Conservation (phyloP, 2,329 filamentous ascomycete species). For the Pleochaeta shiraiana region DNA sequence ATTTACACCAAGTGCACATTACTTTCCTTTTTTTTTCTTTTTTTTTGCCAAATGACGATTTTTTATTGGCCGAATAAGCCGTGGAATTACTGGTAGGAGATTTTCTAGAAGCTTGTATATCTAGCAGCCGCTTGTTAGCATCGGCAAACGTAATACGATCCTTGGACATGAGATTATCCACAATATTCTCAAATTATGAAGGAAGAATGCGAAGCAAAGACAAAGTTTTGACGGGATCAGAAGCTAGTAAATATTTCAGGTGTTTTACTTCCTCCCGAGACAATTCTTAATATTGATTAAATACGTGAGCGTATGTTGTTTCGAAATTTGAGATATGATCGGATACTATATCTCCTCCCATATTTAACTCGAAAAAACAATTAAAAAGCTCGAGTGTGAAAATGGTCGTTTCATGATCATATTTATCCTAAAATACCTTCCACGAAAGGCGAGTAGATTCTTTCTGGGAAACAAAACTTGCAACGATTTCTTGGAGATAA, state of each 20-base stretch:
- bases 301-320: background rate
- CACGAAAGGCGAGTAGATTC: background rate
- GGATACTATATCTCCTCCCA: background rate
- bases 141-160: background rate
- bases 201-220: background rate
- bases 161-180: slow-evolving; percentile 1
- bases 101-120: background rate
- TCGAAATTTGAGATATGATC: background rate
- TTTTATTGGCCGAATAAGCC: background rate
- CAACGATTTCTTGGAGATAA: background rate
- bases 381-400: background rate
- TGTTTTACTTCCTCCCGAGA: background rate
- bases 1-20: background rate
- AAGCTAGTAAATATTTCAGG: background rate
- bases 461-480: background rate
- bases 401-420: background rate
- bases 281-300: background rate
- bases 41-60: background rate
- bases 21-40: background rate
- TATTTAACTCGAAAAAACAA: background rate
- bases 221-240: background rate
- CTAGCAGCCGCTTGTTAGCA: background rate
- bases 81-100: background rate
- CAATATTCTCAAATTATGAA: background rate
- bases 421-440: background rate